A percentile compares a stretch with the other conserved stretches of the same genome.
Conservation (phyloP, 352 stramenopile genomes). For the Globisporangium okanoganense region DNA sequence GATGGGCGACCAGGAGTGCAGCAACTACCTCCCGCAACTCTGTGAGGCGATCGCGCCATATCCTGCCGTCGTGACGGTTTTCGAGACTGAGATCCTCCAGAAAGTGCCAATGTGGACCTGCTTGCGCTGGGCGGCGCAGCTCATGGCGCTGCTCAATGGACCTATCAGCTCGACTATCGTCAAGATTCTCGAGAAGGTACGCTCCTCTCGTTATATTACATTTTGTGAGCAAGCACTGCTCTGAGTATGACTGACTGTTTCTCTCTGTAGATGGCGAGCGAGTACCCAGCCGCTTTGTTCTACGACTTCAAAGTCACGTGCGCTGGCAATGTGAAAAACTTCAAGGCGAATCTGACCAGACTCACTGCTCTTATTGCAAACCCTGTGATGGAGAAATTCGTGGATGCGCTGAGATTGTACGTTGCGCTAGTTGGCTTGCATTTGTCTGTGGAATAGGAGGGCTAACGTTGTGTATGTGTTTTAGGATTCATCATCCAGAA, state of each 20-base stretch:
- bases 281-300: constrained; percentile 73
- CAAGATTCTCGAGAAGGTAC: constrained; percentile 69
- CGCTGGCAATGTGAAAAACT: constrained; percentile 24
- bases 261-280: constrained; percentile 48
- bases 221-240: neutral
- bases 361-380: constrained; percentile 55
- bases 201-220: neutral
- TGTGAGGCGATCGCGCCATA: constrained; percentile 59
- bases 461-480: constrained; percentile 1
- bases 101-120: constrained; percentile 77
- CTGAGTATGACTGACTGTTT: neutral
- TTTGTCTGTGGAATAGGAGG: neutral
- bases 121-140: constrained; percentile 68
- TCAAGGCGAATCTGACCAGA: constrained; percentile 46
- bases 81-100: constrained; percentile 40
- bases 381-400: constrained; percentile 78
- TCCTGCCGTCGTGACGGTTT: constrained; percentile 35
- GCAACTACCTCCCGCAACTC: constrained; percentile 73
- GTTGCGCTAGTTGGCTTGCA: constrained; percentile 3
- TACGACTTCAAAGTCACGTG: constrained; percentile 82
- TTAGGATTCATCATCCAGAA: constrained; percentile 77
- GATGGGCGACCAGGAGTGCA: constrained; percentile 53
- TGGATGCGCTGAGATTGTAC: constrained; percentile 68
- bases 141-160: constrained; percentile 67
- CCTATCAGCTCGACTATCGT: constrained; percentile 53